Percentiles rank a stretch among this genome's conserved stretches.
These are phyloP conservation scores for Penicillium sumatraense DNA, from an alignment of 2,329 filamentous ascomycete species.

Conservation along the genomic window DNA sequence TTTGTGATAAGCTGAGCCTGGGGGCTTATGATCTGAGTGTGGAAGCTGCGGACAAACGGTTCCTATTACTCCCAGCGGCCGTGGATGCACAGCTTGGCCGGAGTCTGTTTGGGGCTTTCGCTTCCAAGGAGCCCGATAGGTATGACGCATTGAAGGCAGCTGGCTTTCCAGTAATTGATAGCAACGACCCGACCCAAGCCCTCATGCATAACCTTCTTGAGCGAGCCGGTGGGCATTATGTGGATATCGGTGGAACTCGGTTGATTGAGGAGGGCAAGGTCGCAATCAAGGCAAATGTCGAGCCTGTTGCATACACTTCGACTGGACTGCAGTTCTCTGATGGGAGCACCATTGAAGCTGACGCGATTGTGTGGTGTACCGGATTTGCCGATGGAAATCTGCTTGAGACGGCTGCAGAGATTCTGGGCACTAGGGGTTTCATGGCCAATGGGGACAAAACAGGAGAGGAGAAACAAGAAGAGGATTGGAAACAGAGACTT, in stretches of 20 bases:
- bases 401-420: constrained; percentile 28
- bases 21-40: constrained; percentile 32
- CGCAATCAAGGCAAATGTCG: constrained; percentile 33
- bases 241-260: constrained; percentile 43
- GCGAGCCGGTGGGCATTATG: constrained; percentile 46
- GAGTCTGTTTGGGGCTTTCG: constrained; percentile 26
- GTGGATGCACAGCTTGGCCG: constrained; percentile 18
- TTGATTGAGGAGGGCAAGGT: constrained; percentile 35
- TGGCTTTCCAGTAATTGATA: constrained; percentile 46
- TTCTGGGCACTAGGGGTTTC: constrained; percentile 27
- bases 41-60: constrained; percentile 14
- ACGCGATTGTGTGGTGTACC: constrained; percentile 50
- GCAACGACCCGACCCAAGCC: constrained; percentile 20
- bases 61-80: constrained; percentile 9
- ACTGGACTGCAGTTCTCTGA: constrained; percentile 41
- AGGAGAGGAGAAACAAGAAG: background rate
- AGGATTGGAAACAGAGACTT: background rate
- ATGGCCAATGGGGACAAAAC: too few species aligned
- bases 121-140: constrained; percentile 37
- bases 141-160: constrained; percentile 38
- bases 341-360: constrained; percentile 37
- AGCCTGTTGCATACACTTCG: constrained; percentile 37
- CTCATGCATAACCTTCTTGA: constrained; percentile 39
- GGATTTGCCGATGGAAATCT: constrained; percentile 44
- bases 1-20: constrained; percentile 24